Evolutionary conservation across 108 stramenopile species (phyloP).

Genomic region (Fragilariopsis cylindrus): DNA sequence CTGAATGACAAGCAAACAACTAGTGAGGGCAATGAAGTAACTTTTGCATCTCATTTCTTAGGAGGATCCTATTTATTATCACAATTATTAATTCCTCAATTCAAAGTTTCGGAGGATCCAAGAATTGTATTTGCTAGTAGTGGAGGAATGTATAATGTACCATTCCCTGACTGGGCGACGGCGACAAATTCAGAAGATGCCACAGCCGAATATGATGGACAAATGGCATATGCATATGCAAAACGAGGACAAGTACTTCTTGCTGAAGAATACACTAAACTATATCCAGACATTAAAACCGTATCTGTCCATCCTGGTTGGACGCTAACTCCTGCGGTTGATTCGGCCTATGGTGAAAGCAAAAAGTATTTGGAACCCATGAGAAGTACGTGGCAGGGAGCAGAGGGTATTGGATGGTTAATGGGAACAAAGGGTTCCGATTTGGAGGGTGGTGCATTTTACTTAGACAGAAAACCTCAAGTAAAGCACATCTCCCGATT

Average conservation of each 20-base stretch:
- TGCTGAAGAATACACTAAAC: constrained; percentile 69
- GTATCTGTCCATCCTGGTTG: constrained; percentile 83
- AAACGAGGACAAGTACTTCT: constrained; percentile 92
- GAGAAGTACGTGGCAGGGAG: constrained; percentile 86
- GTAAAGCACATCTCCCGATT: constrained; percentile 83
- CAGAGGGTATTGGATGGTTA: constrained; percentile 91
- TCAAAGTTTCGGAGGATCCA: constrained; percentile 46
- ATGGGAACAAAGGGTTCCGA: constrained; percentile 48
- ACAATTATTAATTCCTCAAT: constrained; percentile 66
- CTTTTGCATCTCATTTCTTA: constrained; percentile 86
- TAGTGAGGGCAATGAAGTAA: constrained; percentile 84
- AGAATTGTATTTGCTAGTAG: constrained; percentile 38
- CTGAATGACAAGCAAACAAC: constrained; percentile 80
- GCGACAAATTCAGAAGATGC: constrained; percentile 54
- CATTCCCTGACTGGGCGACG: constrained; percentile 85
- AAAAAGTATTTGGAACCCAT: constrained; percentile 87
- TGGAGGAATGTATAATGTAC: constrained; percentile 91
- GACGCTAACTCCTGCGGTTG: constrained; percentile 80
- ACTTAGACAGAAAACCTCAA: constrained; percentile 82
- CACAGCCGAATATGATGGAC: constrained; percentile 70
- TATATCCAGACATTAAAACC: constrained; percentile 55
- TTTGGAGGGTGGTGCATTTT: constrained; percentile 80
- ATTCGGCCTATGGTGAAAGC: constrained; percentile 77
- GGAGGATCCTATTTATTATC: constrained; percentile 83
- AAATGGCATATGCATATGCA: constrained; percentile 87